Base-by-base conservation (phyloP, 345 rosid genomes). In the Salix viminalis region DNA sequence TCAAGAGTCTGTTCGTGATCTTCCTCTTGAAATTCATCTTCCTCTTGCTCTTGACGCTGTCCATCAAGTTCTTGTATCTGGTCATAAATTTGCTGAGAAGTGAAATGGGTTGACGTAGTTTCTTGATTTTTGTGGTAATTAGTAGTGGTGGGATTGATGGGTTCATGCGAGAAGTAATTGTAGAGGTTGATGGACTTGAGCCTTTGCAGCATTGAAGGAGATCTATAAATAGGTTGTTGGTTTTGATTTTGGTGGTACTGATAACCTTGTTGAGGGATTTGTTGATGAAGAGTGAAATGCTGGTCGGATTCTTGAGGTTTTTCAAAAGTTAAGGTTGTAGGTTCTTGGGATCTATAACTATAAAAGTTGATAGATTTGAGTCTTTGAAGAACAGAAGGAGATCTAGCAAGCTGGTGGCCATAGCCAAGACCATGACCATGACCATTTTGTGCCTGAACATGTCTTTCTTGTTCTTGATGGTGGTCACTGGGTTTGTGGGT, bases 321-420 rank as follows among this genome's bases (percentile, higher is more conserved):
- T 70, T 79, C 83, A 69, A 58, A 64, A 72, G 62, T 58, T 13
- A 88, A 80, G 15, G 78, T 23, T 75, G 79, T 46, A 66, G 90
- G 84, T 71, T 83, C 85, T 8, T 72, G 86, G 39, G 90, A 87
- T 85, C 88, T 83, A 65, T 66, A 72, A 52, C 36, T 19, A 80
- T 79, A 76, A 71, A 90, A 84, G 83, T 84, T 89, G 21, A 92
- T 81, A 66, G 97, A 91, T 76, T 86, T 92, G 69, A 92, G 86
- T 65, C 93, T 89, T 24, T 91, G 90, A 58, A 94, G 75, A 23
- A 90, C 34, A 28, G 98, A 91, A 3, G 96, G 94, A 82, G 97
- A 88, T 75, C 94, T 84, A 67, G 39, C 78, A 76, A 88, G 79
- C 65, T 79, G 86, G 58, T 28, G 46, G 2, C 23, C 30, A 39